These are phyloP conservation scores for Parascedosporium putredinis DNA, from an alignment of 2,329 filamentous ascomycete genomes.

Conservation along the genomic window DNA sequence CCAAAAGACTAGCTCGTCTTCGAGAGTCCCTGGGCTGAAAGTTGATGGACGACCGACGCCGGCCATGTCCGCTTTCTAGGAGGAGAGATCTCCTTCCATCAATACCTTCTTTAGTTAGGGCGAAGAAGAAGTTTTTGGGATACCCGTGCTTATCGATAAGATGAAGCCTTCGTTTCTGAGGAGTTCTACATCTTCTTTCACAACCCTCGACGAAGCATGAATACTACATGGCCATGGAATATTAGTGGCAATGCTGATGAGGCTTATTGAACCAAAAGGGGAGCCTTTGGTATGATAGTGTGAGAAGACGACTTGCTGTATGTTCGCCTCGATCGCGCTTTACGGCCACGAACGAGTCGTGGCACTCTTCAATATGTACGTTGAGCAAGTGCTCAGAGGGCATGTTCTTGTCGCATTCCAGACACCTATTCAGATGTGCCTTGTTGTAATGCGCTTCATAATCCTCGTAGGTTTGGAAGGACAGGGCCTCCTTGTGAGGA, in stretches of 20 bases:
- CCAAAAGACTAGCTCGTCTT: constrained; percentile 22
- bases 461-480: constrained; percentile 65
- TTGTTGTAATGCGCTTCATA: constrained; percentile 83
- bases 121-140: constrained; percentile 79
- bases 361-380: constrained; percentile 83
- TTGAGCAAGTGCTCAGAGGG: constrained; percentile 71
- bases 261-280: too few relatives aligned
- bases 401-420: constrained; percentile 78
- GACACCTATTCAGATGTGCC: constrained; percentile 73
- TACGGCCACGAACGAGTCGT: constrained; percentile 69
- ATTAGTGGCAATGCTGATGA: constrained; percentile 14
- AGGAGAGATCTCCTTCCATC: constrained; percentile 76
- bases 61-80: constrained; percentile 40
- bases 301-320: constrained; percentile 47
- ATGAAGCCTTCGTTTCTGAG: constrained; percentile 77
- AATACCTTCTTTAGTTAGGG: constrained; percentile 79
- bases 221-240: constrained; percentile 53
- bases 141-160: constrained; percentile 92
- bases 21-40: constrained; percentile 22
- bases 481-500: constrained; percentile 60
- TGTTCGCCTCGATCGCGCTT: constrained; percentile 73
- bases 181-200: constrained; percentile 71
- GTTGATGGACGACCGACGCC: constrained; percentile 35
- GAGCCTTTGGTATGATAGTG: not conserved
- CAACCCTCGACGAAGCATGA: constrained; percentile 85